Base-by-base conservation (phyloP, 257 asterid species). In the Solanum piurae region DNA sequence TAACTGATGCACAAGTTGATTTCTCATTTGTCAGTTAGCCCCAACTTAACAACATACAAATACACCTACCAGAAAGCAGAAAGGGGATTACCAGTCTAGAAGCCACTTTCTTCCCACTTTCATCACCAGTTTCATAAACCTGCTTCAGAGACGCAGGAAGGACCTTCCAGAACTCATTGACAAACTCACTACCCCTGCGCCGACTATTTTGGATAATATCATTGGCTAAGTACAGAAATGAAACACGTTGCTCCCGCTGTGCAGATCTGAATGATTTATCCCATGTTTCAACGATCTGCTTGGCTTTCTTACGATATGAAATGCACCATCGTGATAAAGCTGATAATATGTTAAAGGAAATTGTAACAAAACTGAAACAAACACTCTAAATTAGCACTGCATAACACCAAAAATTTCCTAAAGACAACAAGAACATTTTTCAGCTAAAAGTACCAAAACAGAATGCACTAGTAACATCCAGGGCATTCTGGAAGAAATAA, bases 131-230 rank as follows among this genome's bases (percentile, higher is more conserved):
- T 46, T 92, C 97, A 92, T 87, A 90, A 58, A 91, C 95, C 87
- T 73, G 87, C 93, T 96, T 97, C 87, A 97, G 93, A 82, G 95
- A 91, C 36, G 91, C 86, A 12, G 99, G 99, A 84, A 97, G 98
- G 91, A 94, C 96, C 93, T 96, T 97, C 99, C 98, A 97, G 89
- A 94, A 97, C 88, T 97, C 99, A 89, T 94, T 97, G 87, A 97
- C 98, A 91, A 92, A 97, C 89, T 97, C 99, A 86, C 94, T 96
- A 85, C 99, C 99, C 89, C 92, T 95, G 85, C 99, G 98, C 92
- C 99, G 92, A 91, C 99, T 97, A 73, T 95, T 97, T 91, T 97
- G 99, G 91, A 97, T 94, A 89, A 96, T 94, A 85, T 97, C 99
- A 92, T 97, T 97, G 86, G 98, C 93, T 90, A 96, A 92, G 91